Evolutionary conservation across 208 protist genomes (phyloP), one percentile per base, ranked within the genome.

Genomic region (Acanthamoeba triangularis): DNA sequence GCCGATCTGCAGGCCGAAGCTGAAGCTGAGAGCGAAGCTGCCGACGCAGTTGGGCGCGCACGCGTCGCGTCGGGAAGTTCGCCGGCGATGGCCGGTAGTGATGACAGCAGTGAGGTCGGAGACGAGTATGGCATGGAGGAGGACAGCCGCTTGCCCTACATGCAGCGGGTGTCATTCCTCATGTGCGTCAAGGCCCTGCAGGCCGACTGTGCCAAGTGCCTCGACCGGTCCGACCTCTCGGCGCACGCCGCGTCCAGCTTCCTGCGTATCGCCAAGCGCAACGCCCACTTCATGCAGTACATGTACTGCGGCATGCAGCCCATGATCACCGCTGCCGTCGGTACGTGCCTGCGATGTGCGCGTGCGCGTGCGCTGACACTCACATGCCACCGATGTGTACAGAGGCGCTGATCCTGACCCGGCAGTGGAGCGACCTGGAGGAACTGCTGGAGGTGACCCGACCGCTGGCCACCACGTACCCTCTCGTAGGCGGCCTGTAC

Each of bases 231-330:
- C 14, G 67, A 76, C 18, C 28, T 33, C 30, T 10, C 67, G 30
- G 28, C 37, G 67, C 67, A 41, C 33, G 33, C 11, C 67, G 23
- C 67, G 35, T 18, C n/a, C 33, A 30, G 35, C 11, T 76, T 76
- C 35, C 67, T 76, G 33, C 30, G 30, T 8, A 16, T 76, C 35
- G 30, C 67, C 23, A 16, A 41, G 30, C 67, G 67, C 8, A 76
- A 76, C 35, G 67, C 67, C 11, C 67, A 76, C 67, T 76, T 76
- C 18, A 33, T 76, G 67, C 67, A 76, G 67, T 76, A 41, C 35
- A 76, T 76, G 67, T 76, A 41, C 33, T 76, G 67, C 30, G 67
- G 67, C 67, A 76, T 76, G 67, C 67, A 76, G 28, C 67, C 67
- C 67, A 76, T 76, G 67, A 23, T 76, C 67, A 18, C 35, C 33